These are phyloP conservation scores for Cercospora sp. DNA, from an alignment of 2,329 filamentous ascomycete species.

Conservation along the genomic window DNA sequence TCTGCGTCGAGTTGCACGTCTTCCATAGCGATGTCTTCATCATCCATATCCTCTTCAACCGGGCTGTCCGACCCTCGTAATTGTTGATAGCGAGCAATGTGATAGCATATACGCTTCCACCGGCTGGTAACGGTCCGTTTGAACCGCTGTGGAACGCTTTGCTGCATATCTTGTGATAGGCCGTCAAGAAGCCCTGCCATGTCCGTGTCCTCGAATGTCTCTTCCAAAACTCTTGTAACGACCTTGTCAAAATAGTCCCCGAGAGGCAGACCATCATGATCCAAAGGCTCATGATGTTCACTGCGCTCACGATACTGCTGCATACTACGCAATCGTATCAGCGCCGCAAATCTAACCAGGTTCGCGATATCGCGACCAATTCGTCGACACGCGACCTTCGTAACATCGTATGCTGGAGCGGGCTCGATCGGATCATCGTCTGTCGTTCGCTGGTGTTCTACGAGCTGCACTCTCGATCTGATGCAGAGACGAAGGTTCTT, in stretches of 20 bases:
- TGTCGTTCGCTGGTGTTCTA: neutral
- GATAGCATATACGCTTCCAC: neutral
- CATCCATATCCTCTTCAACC: neutral
- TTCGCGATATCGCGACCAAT: neutral
- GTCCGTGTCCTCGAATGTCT: neutral
- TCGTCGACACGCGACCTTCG: neutral
- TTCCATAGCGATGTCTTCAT: neutral
- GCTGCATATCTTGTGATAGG: neutral
- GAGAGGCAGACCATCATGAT: neutral
- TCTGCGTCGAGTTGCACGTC: neutral
- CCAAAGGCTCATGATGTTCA: neutral
- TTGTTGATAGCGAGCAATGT: neutral
- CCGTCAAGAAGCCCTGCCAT: neutral
- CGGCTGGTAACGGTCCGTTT: neutral
- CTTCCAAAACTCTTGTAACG: neutral
- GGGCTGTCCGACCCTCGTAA: neutral
- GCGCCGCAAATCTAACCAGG: neutral
- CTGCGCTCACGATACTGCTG: neutral
- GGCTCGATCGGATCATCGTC: neutral
- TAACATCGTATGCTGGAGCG: neutral
- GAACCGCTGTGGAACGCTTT: neutral
- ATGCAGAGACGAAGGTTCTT: neutral
- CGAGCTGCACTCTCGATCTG: neutral
- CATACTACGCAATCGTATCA: constrained; percentile 1
- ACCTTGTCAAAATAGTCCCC: neutral